Base-by-base conservation (phyloP, 2,329 filamentous ascomycete species). In the Aspergillus sp. region DNA sequence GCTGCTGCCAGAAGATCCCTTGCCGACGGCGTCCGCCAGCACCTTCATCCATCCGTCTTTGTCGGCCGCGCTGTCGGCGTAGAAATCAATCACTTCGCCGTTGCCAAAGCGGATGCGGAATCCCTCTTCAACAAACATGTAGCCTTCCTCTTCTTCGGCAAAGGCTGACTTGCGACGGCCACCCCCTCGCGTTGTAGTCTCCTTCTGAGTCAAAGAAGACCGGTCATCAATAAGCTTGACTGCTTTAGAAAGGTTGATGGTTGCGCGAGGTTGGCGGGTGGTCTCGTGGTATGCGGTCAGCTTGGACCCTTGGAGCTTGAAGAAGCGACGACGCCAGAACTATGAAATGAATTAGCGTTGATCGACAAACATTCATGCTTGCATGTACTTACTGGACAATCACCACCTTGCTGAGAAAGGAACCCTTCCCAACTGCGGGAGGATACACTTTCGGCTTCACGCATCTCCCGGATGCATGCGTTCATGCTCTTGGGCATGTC, bases 401-500 rank as follows among this genome's bases (percentile, higher is more conserved):
- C 95, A 68, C 95, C 95, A 73, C 95, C 95, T 79, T 99, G 95
- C 75, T 99, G 95, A 75, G 93, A 97, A 61, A 99, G 81, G 71
- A 90, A 88, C 30, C 95, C 94, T 76, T 99, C 94, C 83, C 86
- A 96, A 68, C 87, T 89, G 63, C 90, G 87, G 52, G 89, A 84
- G 63, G 90, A 85, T 63, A 90, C 84, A 74, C 90, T 90, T 74
- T 96, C 92, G 2, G 94, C 92, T 55, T 94, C 91, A 77, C 90
- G 91, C 79, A 99, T 88, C 80, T 98, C 95, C 17, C 95, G 86
- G 68, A 98, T 90, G 75, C 92, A 96, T 47, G 91, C 90, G 77
- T 95, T 96, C 93, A 99, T 96, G 81, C 93, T 97, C 87, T 98
- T 98, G 57, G 95, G 95, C 92, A 99, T 97, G 68, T 98, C 94